These are phyloP conservation scores for Penicillium sp. DNA, from an alignment of 2,329 filamentous ascomycete genomes.

Conservation along the genomic window DNA sequence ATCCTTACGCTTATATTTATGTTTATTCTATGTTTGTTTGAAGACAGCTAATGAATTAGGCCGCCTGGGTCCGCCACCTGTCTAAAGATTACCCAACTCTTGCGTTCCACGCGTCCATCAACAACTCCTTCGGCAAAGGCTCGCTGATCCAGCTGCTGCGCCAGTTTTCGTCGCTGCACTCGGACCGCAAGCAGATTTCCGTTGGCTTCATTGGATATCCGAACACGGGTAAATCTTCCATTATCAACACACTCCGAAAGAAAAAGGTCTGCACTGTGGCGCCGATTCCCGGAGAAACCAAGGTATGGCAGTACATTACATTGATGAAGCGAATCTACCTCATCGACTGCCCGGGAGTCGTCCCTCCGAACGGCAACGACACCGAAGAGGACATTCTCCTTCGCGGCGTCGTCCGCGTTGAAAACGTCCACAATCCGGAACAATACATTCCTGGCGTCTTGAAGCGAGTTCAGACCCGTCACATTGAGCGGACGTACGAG, in stretches of 20 bases:
- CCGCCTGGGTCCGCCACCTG: slow-evolving; percentile 82
- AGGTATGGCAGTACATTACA: slow-evolving; percentile 97
- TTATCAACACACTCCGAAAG: slow-evolving; percentile 92
- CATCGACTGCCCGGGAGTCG: slow-evolving; percentile 95
- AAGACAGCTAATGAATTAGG: slow-evolving; percentile 53
- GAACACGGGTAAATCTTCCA: slow-evolving; percentile 92
- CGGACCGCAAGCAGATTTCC: slow-evolving; percentile 88
- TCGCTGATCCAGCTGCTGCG: slow-evolving; percentile 86
- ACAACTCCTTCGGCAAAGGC: slow-evolving; percentile 94
- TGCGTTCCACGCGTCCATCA: slow-evolving; percentile 91
- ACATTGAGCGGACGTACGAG: slow-evolving; percentile 91
- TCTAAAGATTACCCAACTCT: slow-evolving; percentile 91
- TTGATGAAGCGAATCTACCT: slow-evolving; percentile 92
- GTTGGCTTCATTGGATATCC: slow-evolving; percentile 87
- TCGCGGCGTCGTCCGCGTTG: slow-evolving; percentile 85
- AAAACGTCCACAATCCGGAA: slow-evolving; percentile 93
- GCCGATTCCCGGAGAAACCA: slow-evolving; percentile 93
- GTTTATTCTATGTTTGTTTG: slow-evolving; percentile 26
- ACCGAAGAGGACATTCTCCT: slow-evolving; percentile 84
- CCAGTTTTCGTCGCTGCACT: slow-evolving; percentile 87
- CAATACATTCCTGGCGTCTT: slow-evolving; percentile 89
- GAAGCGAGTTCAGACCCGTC: slow-evolving; percentile 73
- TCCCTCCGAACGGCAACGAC: slow-evolving; percentile 81
- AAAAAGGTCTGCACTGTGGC: slow-evolving; percentile 94
- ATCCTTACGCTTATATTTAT: slow-evolving; percentile 40